phyloP scores from a whole-genome alignment of 2,329 filamentous ascomycete genomes.

The Dactylonectria macrodidyma region DNA sequence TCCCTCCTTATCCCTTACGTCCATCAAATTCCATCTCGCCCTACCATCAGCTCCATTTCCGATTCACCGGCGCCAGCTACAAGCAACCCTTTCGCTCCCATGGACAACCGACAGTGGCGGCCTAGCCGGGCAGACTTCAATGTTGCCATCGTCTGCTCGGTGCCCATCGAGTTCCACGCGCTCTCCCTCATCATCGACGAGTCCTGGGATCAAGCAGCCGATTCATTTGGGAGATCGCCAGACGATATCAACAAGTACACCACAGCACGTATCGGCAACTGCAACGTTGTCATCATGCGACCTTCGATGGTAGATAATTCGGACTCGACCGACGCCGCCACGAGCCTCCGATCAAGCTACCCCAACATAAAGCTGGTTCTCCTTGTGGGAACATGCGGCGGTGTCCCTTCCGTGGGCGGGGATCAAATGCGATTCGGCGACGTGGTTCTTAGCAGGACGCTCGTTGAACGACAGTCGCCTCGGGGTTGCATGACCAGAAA shows the following conservation, averaged over 20 bases:
- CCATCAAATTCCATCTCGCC: no score
- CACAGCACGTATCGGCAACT: constrained; percentile 47
- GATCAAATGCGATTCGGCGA: constrained; percentile 50
- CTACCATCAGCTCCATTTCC: no score
- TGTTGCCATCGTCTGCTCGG: no score
- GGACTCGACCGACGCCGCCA: constrained; percentile 44
- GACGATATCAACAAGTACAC: constrained; percentile 51
- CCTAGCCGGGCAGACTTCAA: no score
- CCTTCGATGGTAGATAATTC: constrained; percentile 49
- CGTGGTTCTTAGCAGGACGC: constrained; percentile 49
- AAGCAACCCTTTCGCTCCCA: no score
- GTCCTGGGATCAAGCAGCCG: no score
- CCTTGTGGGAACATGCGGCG: constrained; percentile 59
- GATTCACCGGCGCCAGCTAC: no score
- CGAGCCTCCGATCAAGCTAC: constrained; percentile 53
- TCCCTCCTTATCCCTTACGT: no score
- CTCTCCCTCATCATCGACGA: no score
- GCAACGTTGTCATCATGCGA: constrained; percentile 49
- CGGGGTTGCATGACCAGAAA: constrained; percentile 40
- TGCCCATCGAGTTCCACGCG: no score
- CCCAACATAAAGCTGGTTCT: constrained; percentile 51
- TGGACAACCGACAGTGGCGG: no score
- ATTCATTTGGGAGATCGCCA: background rate
- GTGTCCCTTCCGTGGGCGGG: constrained; percentile 45
- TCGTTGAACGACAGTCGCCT: constrained; percentile 49